Base-by-base conservation (phyloP, 2,329 filamentous ascomycete genomes). In the Fusarium denticulatum region DNA sequence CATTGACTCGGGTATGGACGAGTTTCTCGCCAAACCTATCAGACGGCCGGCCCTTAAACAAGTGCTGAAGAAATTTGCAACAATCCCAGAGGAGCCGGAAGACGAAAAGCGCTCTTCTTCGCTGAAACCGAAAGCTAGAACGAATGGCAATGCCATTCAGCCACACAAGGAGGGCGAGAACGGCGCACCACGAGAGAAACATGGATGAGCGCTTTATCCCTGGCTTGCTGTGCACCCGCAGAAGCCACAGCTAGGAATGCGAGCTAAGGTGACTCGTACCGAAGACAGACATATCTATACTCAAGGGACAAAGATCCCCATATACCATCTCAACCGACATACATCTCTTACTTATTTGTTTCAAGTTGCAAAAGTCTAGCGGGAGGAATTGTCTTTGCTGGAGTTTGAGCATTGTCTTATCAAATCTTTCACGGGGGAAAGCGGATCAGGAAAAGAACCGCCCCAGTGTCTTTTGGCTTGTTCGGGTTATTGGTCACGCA, bases 1-100 rank as follows among this genome's bases (percentile, higher is more conserved):
- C 81, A 92, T 96, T 81, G 94, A 96, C 67, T 94, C 92, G 4
- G 95, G 95, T 62, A 97, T 97, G 95, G 90, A 97, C 78, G 94
- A 95, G 84, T 97, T 97, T 81, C 86, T 97, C 24, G 87, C 87
- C 78, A 92, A 92, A 76, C 90, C 90, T 1, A 97, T 97, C 72
- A 89, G 93, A 55, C 86, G 95, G n/a, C 94, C 93, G 3, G 93
- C 93, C 10, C 86, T 97, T 64, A 97, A 97, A 81, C 92, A 95
- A 77, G 94, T 97, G 1, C 85, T 97, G 18, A 94, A 92, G 79
- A 94, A 94, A 79, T 96, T 94, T 80, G 89, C 93, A 8, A 94
- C 94, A 0, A 97, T 96, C 36, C 89, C 88, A 0, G 94, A 96
- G 79, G 93, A 95, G 68, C 75, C 76, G 1, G 81, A 81, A 78